Evolutionary conservation across 768 basidiomycete genomes (phyloP).

Genomic region (Psilocybe subaeruginosa): DNA sequence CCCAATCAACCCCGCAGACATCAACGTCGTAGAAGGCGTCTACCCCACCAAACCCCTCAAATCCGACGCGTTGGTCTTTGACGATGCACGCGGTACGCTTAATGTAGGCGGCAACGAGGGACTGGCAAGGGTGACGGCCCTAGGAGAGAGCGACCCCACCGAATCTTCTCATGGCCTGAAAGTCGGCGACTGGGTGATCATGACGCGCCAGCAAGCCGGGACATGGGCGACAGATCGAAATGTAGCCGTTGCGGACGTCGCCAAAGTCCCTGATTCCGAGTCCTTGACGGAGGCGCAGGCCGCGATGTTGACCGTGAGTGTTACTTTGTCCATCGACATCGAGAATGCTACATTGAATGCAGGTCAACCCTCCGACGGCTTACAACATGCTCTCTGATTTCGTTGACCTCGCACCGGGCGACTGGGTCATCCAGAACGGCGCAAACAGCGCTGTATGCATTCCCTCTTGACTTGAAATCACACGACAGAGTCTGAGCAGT

Average conservation of each 20-base stretch:
- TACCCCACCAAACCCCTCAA: slow-evolving; percentile 68
- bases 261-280: slow-evolving; percentile 55
- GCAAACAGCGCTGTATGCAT: slow-evolving; percentile 77
- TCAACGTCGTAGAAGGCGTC: slow-evolving; percentile 83
- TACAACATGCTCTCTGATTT: slow-evolving; percentile 82
- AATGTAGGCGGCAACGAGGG: slow-evolving; percentile 82
- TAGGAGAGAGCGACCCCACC: slow-evolving; percentile 54
- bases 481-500: not conserved
- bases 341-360: not conserved
- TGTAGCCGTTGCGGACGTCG: slow-evolving; percentile 55
- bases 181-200: slow-evolving; percentile 74
- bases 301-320: slow-evolving; percentile 76
- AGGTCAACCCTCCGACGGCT: slow-evolving; percentile 87
- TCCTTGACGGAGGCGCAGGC: slow-evolving; percentile 61
- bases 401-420: slow-evolving; percentile 61
- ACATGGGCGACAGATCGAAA: slow-evolving; percentile 72
- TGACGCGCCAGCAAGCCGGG: slow-evolving; percentile 69
- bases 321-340: not conserved
- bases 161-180: slow-evolving; percentile 31
- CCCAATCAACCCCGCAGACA: slow-evolving; percentile 82
- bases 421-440: slow-evolving; percentile 87
- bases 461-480: not conserved
- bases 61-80: slow-evolving; percentile 34
- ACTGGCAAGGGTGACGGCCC: slow-evolving; percentile 62
- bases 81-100: slow-evolving; percentile 37